phyloP scores from a whole-genome alignment of 2,329 filamentous ascomycete genomes.

The Fusarium bactridioides region DNA sequence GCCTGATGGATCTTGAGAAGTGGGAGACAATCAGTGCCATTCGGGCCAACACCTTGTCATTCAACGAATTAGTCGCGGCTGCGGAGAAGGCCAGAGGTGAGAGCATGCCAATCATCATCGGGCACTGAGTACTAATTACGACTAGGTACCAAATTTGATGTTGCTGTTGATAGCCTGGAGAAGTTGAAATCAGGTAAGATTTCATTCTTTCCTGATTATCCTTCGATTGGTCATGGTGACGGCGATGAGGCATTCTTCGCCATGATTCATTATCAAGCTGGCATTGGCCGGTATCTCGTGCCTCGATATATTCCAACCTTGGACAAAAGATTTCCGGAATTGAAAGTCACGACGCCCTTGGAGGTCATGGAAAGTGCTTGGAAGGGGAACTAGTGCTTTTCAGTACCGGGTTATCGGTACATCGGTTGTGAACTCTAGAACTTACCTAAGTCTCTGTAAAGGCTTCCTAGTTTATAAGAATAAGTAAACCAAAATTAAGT shows the following conservation, averaged over 20 bases:
- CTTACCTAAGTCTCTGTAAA: rapidly evolving
- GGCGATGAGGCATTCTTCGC: conserved; percentile 34
- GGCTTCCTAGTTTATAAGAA: not conserved
- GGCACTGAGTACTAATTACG: rapidly evolving
- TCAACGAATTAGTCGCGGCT: conserved; percentile 12
- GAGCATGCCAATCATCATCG: rapidly evolving
- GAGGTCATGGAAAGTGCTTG: conserved; percentile 35
- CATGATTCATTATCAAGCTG: conserved; percentile 29
- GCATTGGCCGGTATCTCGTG: conserved; percentile 14
- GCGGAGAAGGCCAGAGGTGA: conserved; percentile 27
- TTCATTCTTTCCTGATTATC: conserved; percentile 34
- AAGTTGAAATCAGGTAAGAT: conserved; percentile 37
- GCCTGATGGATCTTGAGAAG: conserved; percentile 21
- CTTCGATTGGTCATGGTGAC: conserved; percentile 18
- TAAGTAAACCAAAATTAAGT: not conserved
- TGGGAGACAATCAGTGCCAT: conserved; percentile 25
- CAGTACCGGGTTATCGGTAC: too few relatives aligned
- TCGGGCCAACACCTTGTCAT: conserved; percentile 6
- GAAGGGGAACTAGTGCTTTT: not conserved
- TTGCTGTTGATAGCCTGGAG: conserved; percentile 26
- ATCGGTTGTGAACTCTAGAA: too few relatives aligned
- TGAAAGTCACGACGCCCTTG: conserved; percentile 9
- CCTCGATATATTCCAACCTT: not conserved
- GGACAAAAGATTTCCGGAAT: conserved; percentile 20
- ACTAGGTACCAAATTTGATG: conserved; percentile 20